Percentiles rank a stretch among this genome's conserved stretches.
These are phyloP conservation scores for Pythium angustatum DNA, from an alignment of 352 stramenopile genomes.

Conservation along the genomic window DNA sequence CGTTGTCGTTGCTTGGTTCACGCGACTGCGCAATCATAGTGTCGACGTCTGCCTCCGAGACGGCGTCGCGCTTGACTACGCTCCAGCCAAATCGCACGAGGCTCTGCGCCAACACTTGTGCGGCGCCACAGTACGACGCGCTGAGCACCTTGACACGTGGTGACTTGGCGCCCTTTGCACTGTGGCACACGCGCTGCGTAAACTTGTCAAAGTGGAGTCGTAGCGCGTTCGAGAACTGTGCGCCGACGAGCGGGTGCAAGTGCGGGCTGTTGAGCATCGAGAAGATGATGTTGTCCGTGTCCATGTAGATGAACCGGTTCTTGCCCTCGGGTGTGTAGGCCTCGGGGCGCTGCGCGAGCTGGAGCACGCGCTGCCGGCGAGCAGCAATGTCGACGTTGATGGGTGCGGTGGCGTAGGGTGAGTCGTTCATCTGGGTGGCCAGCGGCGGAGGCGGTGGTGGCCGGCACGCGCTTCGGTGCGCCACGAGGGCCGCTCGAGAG, in stretches of 20 bases:
- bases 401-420: neutral
- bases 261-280: conserved; percentile 24
- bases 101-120: conserved; percentile 15
- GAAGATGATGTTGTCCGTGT: conserved; percentile 26
- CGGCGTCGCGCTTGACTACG: conserved; percentile 9
- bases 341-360: neutral
- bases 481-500: neutral
- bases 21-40: neutral
- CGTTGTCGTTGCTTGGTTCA: conserved; percentile 1
- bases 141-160: conserved; percentile 13
- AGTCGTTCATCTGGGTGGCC: neutral
- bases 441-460: conserved; percentile 4
- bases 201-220: conserved; percentile 22
- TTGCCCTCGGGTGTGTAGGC: conserved; percentile 5
- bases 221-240: conserved; percentile 17
- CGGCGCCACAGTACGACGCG: conserved; percentile 13
- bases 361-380: conserved; percentile 7
- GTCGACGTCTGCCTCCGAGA: neutral
- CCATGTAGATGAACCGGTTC: conserved; percentile 20
- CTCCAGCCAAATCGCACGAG: conserved; percentile 17
- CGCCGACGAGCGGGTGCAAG: conserved; percentile 16
- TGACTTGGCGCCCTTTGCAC: neutral
- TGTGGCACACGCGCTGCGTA: conserved; percentile 20
- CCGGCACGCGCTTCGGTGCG: conserved; percentile 9
- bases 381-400: conserved; percentile 9